These are phyloP conservation scores for Cladorrhinum samala DNA, from an alignment of 495 filamentous ascomycete species.

Conservation along the genomic window DNA sequence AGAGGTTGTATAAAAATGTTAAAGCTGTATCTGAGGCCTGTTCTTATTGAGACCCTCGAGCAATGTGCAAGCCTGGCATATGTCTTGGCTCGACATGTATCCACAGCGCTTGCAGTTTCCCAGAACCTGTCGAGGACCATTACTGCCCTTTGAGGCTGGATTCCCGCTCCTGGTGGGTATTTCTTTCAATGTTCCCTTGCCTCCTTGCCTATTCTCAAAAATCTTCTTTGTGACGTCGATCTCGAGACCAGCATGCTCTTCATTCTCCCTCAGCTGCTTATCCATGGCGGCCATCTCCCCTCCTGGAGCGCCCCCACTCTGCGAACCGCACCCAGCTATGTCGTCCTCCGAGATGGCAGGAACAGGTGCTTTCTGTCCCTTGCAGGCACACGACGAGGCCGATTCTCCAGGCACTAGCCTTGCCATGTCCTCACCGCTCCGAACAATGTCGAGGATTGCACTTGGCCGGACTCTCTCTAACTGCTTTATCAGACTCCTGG, in stretches of 20 bases:
- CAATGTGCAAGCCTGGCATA: constrained; percentile 90
- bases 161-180: constrained; percentile 14
- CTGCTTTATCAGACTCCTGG: constrained; percentile 87
- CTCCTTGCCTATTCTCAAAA: constrained; percentile 11
- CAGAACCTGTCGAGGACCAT: constrained; percentile 55
- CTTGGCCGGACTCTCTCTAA: constrained; percentile 88
- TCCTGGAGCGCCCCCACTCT: constrained; percentile 61
- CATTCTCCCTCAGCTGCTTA: constrained; percentile 62
- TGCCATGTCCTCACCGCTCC: constrained; percentile 95
- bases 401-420: constrained; percentile 63
- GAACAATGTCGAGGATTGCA: constrained; percentile 89
- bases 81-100: constrained; percentile 90
- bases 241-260: constrained; percentile 59
- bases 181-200: constrained; percentile 11
- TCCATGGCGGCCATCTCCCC: constrained; percentile 95
- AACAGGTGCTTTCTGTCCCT: constrained; percentile 30
- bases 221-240: constrained; percentile 57
- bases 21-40: constrained; percentile 68
- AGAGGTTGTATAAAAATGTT: constrained; percentile 23
- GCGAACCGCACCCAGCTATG: constrained; percentile 67
- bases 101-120: constrained; percentile 83
- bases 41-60: constrained; percentile 91
- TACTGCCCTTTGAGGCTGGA: constrained; percentile 19
- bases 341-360: constrained; percentile 52
- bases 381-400: constrained; percentile 31